Conservation (phyloP, 2,329 filamentous ascomycete genomes). For the Fusarium xyrophilum region DNA sequence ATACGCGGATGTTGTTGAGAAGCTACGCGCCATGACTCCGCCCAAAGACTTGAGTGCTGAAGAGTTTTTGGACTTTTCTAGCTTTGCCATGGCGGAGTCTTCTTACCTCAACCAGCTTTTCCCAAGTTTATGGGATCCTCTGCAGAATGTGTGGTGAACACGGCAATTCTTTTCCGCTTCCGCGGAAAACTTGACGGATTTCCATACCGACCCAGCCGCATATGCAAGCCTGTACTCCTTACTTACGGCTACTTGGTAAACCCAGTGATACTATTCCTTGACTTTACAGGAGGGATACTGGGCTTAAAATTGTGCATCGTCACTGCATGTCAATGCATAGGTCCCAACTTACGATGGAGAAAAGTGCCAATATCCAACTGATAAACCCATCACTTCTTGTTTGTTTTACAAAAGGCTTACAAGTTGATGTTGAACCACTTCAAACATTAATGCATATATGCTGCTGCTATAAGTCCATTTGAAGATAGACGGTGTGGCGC, state of each 20-base stretch:
- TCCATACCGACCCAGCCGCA: not conserved
- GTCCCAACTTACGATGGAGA: not conserved
- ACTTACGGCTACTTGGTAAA: not conserved
- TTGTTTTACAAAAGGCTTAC: not conserved
- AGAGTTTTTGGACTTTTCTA: constrained; percentile 33
- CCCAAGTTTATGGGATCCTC: constrained; percentile 48
- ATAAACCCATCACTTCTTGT: not conserved
- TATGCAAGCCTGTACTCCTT: not conserved
- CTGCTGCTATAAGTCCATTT: not conserved
- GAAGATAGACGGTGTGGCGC: not conserved
- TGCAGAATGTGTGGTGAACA: constrained; percentile 45
- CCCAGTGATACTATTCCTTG: not conserved
- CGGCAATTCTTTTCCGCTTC: not conserved
- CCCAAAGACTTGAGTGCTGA: constrained; percentile 31
- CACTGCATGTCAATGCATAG: not conserved
- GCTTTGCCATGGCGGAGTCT: constrained; percentile 44
- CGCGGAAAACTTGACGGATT: not conserved
- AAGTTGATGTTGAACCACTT: not conserved
- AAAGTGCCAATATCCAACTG: too few species aligned
- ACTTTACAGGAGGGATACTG: not conserved
- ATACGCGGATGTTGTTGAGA: constrained; percentile 56
- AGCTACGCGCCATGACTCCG: constrained; percentile 45
- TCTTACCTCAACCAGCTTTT: constrained; percentile 48
- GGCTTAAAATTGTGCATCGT: not conserved
- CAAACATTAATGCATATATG: too few species aligned